Conservation (phyloP, 1,139 yeast species). For the Candida buenavistaensis region DNA sequence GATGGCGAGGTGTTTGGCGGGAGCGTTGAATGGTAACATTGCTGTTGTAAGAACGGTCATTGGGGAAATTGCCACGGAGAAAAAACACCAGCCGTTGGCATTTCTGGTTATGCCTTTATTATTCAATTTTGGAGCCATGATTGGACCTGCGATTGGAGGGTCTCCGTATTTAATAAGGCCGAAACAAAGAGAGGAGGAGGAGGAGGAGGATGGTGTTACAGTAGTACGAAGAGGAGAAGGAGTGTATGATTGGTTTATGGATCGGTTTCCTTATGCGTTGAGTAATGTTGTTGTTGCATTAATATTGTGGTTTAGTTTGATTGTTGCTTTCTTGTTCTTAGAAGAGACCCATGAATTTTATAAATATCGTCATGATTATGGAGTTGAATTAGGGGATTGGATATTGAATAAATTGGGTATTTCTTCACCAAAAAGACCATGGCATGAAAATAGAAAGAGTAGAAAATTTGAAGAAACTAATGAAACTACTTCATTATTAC, state of each 20-base stretch:
- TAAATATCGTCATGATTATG: constrained; percentile 46
- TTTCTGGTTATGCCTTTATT: constrained; percentile 60
- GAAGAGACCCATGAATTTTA: constrained; percentile 59
- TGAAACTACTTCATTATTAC: constrained; percentile 9
- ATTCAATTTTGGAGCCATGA: constrained; percentile 51
- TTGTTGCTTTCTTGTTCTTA: constrained; percentile 50
- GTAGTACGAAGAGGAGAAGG: no score
- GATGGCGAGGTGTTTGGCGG: constrained; percentile 51
- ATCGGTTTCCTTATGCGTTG: constrained; percentile 55
- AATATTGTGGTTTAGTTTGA: constrained; percentile 38
- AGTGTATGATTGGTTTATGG: constrained; percentile 31
- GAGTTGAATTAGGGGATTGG: constrained; percentile 54
- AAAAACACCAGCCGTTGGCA: constrained; percentile 61
- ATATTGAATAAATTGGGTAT: constrained; percentile 36
- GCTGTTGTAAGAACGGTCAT: constrained; percentile 60
- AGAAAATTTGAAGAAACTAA: no score
- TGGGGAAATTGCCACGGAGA: constrained; percentile 58
- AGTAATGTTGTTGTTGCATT: constrained; percentile 57
- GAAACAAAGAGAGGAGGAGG: constrained; percentile 7
- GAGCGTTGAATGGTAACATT: constrained; percentile 60
- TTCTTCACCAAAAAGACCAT: constrained; percentile 31
- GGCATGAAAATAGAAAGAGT: no score
- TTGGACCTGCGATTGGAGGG: constrained; percentile 54
- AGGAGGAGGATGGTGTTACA: constrained; percentile 3
- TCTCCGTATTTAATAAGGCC: constrained; percentile 35